A percentile compares a stretch with the other conserved stretches of the same genome.
Evolutionary conservation across 192 early-diverging fungal species (phyloP).

Genomic region (Chytriomyces sp.): DNA sequence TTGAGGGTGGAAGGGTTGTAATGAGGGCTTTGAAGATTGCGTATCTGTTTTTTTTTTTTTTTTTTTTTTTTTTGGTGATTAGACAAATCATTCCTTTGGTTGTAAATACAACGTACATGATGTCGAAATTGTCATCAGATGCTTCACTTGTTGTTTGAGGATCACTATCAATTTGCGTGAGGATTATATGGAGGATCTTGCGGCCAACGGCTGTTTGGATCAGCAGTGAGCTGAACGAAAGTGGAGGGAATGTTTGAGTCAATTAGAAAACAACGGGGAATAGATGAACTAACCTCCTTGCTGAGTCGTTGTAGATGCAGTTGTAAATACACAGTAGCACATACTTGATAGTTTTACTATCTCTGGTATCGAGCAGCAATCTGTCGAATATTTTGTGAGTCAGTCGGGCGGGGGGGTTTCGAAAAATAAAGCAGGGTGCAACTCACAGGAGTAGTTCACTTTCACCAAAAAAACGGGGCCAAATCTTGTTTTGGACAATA

Average conservation of each 20-base stretch:
- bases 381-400: constrained; percentile 25
- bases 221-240: constrained; percentile 21
- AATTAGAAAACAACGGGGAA: not conserved
- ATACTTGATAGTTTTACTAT: constrained; percentile 40
- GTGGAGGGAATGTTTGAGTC: not conserved
- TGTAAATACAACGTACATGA: constrained; percentile 27
- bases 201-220: constrained; percentile 33
- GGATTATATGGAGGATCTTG: constrained; percentile 14
- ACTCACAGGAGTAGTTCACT: constrained; percentile 47
- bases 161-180: constrained; percentile 6
- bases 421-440: constrained; percentile 10
- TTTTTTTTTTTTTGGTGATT: not conserved
- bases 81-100: not conserved
- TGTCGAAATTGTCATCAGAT: constrained; percentile 31
- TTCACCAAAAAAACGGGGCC: constrained; percentile 52
- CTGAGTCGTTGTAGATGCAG: constrained; percentile 43
- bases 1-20: constrained; percentile 6
- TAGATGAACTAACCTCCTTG: constrained; percentile 37
- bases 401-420: not conserved
- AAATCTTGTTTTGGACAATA: constrained; percentile 48
- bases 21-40: constrained; percentile 30
- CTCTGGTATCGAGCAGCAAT: constrained; percentile 39
- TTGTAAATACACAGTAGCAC: constrained; percentile 52
- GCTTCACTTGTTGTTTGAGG: not conserved
- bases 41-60: not conserved